Evolutionary conservation across 202 grass and related monocot species (phyloP).

Genomic region (Bolboschoenoplectus hybrid): DNA sequence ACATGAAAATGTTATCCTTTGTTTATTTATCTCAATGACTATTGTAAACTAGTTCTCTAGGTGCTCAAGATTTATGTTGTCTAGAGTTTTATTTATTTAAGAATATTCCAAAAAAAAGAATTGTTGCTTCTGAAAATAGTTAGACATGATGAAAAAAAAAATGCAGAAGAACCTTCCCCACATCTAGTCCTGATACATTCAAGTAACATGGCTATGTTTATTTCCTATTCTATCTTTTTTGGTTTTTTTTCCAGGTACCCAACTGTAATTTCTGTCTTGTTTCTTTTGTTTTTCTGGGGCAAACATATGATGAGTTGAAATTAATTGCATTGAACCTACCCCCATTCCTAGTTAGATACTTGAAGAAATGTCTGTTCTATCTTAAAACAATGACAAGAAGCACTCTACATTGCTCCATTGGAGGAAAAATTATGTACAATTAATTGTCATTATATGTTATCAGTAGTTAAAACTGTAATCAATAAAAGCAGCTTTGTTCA

Average conservation of each 20-base stretch:
- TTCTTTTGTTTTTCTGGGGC: not conserved
- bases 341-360: constrained; percentile 11
- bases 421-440: not conserved
- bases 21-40: not conserved
- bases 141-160: not conserved
- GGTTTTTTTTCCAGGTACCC: not conserved
- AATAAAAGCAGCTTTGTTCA: constrained; percentile 1
- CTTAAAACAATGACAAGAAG: not conserved
- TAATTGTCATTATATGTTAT: constrained; percentile 12
- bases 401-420: not conserved
- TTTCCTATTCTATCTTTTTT: not conserved
- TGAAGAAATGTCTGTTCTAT: constrained; percentile 7
- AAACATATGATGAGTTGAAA: not conserved
- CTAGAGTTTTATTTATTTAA: not conserved
- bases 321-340: constrained; percentile 1
- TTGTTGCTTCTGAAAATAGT: not conserved
- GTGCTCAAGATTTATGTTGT: not conserved
- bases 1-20: not conserved
- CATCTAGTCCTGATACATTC: constrained; percentile 4
- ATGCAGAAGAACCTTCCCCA: constrained; percentile 5
- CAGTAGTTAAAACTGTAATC: not conserved
- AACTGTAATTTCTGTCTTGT: not conserved
- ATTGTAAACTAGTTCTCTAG: not conserved
- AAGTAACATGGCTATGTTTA: constrained; percentile 11
- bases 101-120: not conserved